Evolutionary conservation across 768 basidiomycete species (phyloP).

Genomic region (Fomitopsis pulvina): DNA sequence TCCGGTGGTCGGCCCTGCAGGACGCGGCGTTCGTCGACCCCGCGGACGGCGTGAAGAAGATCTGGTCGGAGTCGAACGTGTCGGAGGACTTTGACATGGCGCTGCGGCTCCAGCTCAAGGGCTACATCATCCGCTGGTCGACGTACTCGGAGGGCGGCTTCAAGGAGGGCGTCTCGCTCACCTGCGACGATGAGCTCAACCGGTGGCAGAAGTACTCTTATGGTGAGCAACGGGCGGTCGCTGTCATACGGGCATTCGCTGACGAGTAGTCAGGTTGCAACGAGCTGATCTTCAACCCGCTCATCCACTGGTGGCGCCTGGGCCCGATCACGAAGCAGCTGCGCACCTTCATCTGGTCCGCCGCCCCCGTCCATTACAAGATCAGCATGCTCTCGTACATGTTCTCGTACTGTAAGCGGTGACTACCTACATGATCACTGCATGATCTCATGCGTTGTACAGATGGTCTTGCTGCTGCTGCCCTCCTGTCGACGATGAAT

Average conservation of each 20-base stretch:
- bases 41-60: slow-evolving; percentile 57
- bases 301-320: slow-evolving; percentile 66
- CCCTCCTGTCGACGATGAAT: slow-evolving; percentile 57
- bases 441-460: neutral
- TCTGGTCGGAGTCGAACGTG: slow-evolving; percentile 80
- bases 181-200: slow-evolving; percentile 86
- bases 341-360: slow-evolving; percentile 69
- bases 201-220: slow-evolving; percentile 89
- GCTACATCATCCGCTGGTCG: slow-evolving; percentile 79
- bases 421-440: too few species aligned
- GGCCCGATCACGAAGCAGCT: slow-evolving; percentile 85
- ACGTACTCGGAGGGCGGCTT: slow-evolving; percentile 82
- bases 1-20: slow-evolving; percentile 88
- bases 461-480: slow-evolving; percentile 60
- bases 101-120: slow-evolving; percentile 52
- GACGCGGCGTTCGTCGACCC: slow-evolving; percentile 73
- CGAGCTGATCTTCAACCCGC: slow-evolving; percentile 81
- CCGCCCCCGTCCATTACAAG: slow-evolving; percentile 78
- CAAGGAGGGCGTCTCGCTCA: slow-evolving; percentile 88
- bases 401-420: slow-evolving; percentile 37
- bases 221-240: too few species aligned
- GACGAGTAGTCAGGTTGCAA: slow-evolving; percentile 49
- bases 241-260: too few species aligned
- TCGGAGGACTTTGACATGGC: slow-evolving; percentile 86
- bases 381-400: slow-evolving; percentile 67